phyloP scores from a whole-genome alignment of 192 early-diverging fungal species.

The Mortierella claussenii region DNA sequence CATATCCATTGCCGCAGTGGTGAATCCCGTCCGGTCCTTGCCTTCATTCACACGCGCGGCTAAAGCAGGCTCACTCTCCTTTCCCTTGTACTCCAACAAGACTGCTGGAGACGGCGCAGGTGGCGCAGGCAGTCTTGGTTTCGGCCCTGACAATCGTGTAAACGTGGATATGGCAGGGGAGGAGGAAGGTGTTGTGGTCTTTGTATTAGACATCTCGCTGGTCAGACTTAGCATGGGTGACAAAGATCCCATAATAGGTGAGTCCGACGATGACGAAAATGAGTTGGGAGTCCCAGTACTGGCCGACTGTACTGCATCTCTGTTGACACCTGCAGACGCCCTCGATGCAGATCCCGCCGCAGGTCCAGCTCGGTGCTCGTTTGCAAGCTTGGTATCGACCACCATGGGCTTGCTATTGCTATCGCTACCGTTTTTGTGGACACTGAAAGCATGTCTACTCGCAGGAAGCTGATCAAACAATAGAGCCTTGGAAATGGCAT shows the following conservation, averaged over 20 bases:
- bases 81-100: constrained; percentile 13
- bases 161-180: not conserved
- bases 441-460: too few relatives aligned
- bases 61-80: not conserved
- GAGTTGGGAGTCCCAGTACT: too few relatives aligned
- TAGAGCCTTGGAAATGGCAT: not conserved
- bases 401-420: not conserved
- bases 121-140: constrained; percentile 8
- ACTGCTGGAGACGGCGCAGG: not conserved
- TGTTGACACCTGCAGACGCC: too few relatives aligned
- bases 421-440: too few relatives aligned
- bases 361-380: not conserved
- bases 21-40: constrained; percentile 4
- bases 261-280: constrained; percentile 18
- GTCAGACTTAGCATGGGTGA: constrained; percentile 5
- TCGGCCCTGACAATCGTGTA: not conserved
- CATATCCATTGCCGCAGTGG: constrained; percentile 29
- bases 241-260: constrained; percentile 9
- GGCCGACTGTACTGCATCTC: too few relatives aligned
- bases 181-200: constrained; percentile 1
- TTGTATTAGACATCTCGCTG: not conserved
- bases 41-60: too few relatives aligned
- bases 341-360: not conserved
- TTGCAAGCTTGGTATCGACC: constrained; percentile 23
- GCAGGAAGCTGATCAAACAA: not conserved